A percentile compares a stretch with the other conserved stretches of the same genome.
phyloP scores from a whole-genome alignment of 129 eudicot genomes.

The Escallonia rubra region DNA sequence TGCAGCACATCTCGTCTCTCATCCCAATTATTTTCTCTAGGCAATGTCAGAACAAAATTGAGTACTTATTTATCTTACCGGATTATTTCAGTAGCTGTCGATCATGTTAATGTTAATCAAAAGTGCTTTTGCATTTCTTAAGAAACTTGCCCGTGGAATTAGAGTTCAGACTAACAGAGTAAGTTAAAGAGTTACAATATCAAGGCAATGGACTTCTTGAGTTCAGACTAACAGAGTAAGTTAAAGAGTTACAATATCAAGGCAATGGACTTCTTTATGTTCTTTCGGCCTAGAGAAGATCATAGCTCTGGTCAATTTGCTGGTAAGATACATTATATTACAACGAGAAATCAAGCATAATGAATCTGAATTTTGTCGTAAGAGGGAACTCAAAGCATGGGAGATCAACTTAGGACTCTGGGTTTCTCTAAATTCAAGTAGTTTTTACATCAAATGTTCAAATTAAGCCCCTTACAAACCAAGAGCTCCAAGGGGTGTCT shows the following conservation, averaged over 20 bases:
- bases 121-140: no score
- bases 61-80: background rate
- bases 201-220: no score
- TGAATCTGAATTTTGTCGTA: background rate
- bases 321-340: background rate
- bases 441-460: conserved; percentile 28
- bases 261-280: no score
- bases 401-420: background rate
- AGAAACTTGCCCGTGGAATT: no score
- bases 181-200: no score
- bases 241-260: no score
- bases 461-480: conserved; percentile 52
- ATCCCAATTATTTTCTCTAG: background rate
- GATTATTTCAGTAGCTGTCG: no score
- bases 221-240: no score
- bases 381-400: background rate
- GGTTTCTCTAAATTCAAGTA: conserved; percentile 39
- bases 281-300: no score
- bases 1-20: conserved; percentile 13
- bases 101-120: no score
- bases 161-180: no score
- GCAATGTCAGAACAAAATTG: conserved; percentile 1
- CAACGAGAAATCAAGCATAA: background rate
- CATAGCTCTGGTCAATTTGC: no score
- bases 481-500: conserved; percentile 96